Percentiles rank a stretch among this genome's conserved stretches.
These are phyloP conservation scores for Angomonas ambiguus DNA, from an alignment of 208 protist species.

Conservation along the genomic window DNA sequence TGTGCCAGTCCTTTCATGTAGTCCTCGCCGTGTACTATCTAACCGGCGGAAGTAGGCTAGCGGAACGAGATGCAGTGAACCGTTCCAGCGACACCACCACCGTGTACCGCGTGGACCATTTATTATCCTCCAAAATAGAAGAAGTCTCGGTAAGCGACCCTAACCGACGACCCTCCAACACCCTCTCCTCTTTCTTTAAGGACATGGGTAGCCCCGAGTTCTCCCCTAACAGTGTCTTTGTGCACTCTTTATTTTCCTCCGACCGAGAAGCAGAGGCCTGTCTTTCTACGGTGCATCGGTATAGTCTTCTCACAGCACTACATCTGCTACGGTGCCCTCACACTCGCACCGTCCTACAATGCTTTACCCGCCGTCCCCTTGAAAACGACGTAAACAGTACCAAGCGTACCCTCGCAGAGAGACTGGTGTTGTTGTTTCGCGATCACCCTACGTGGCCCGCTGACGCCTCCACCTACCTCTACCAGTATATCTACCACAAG, in stretches of 20 bases:
- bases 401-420: neutral
- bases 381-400: neutral
- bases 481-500: neutral
- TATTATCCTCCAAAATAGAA: neutral
- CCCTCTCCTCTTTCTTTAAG: conserved; percentile 2
- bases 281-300: conserved; percentile 10
- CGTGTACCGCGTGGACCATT: conserved; percentile 1
- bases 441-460: neutral
- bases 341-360: neutral
- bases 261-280: conserved; percentile 13
- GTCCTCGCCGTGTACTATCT: conserved; percentile 24
- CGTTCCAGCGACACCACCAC: neutral
- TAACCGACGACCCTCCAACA: neutral
- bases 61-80: neutral
- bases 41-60: neutral
- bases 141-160: neutral
- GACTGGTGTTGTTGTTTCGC: neutral
- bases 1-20: conserved; percentile 30
- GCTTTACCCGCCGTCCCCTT: neutral
- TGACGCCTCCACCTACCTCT: neutral
- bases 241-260: conserved; percentile 8
- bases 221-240: neutral
- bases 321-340: conserved; percentile 34
- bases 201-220: neutral
- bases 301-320: conserved; percentile 24